Evolutionary conservation across 2,329 filamentous ascomycete genomes (phyloP), one percentile per base, ranked within the genome.

Genomic region (Orbilia oligospora): DNA sequence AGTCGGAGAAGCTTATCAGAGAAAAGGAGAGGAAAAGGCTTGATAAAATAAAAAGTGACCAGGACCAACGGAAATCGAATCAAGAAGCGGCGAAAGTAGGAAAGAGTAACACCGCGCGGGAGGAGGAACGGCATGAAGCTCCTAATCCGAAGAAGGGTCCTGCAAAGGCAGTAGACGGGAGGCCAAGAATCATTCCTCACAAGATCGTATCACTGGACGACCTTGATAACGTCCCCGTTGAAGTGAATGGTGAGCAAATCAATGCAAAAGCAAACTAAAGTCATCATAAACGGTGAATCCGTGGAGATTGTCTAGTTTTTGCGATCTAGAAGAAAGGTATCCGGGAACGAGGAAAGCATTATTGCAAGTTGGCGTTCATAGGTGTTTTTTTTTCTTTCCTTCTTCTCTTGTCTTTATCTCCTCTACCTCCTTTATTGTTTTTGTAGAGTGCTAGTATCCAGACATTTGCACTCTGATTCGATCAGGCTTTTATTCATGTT

Each of bases 131-230:
- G 4, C 64, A 1, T n/a, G 14, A 51, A 49, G n/a, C 63, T 18
- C 22, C 46, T 9, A 46, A 44, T 14, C 20, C 8, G 12, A 14
- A 24, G 36, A 65, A 51, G 16, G 38, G 30, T 6, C 24, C 33
- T 18, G 8, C 41, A 1, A 14, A 27, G 16, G 38, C 24, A 30
- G 8, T n/a, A 9, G 53, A 30, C 44, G 38, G 18, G 30, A 44
- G n/a, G 38, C 44, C 55, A 14, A 48, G 24, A 10, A 41, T 78
- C 20, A 68, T 72, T 18, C 75, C 53, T 8, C 27, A 78, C 44
- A 78, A 71, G 38, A 78, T 78, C 14, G 48, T 78, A 20, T 78
- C 75, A 4, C 55, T 78, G n/a, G 75, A 71, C 38, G 75, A 78
- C 20, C 55, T 78, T n/a, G 75, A 78, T 2, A 38, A 36, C 20